Conservation (phyloP, 306 rosid species). For the Dalbergia cultrata region DNA sequence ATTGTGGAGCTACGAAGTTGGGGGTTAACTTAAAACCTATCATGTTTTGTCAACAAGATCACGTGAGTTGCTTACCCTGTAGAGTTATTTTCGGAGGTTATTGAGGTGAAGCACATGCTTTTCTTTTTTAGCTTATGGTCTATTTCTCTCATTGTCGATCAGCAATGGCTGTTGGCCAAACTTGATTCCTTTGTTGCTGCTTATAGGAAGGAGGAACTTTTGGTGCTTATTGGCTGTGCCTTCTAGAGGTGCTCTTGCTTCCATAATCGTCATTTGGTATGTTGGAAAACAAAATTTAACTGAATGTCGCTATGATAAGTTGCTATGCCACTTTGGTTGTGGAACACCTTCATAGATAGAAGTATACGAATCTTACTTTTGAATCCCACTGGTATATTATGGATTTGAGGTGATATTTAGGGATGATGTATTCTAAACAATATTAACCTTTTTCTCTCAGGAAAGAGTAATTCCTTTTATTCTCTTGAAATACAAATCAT, state of each 20-base stretch:
- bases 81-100: conserved; percentile 46
- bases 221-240: background rate
- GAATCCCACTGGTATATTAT: conserved; percentile 31
- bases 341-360: conserved; percentile 25
- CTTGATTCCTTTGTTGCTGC: conserved; percentile 36
- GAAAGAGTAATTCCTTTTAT: conserved; percentile 6
- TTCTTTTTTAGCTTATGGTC: conserved; percentile 49
- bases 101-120: conserved; percentile 51
- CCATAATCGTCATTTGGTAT: conserved; percentile 31
- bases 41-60: conserved; percentile 49
- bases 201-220: conserved; percentile 17
- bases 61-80: conserved; percentile 48
- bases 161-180: conserved; percentile 35
- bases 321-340: conserved; percentile 27
- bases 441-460: conserved; percentile 20
- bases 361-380: background rate
- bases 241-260: conserved; percentile 13
- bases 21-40: background rate
- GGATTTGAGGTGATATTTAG: conserved; percentile 11
- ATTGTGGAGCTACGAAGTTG: conserved; percentile 10
- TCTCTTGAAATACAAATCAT: conserved; percentile 40
- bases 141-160: conserved; percentile 34
- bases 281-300: conserved; percentile 28
- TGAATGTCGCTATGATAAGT: conserved; percentile 28
- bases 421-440: conserved; percentile 4